Percentiles rank a stretch among this genome's conserved stretches.
Evolutionary conservation across 169 alveolate genomes (phyloP).

Genomic region (Cryptosporidium meleagridis): DNA sequence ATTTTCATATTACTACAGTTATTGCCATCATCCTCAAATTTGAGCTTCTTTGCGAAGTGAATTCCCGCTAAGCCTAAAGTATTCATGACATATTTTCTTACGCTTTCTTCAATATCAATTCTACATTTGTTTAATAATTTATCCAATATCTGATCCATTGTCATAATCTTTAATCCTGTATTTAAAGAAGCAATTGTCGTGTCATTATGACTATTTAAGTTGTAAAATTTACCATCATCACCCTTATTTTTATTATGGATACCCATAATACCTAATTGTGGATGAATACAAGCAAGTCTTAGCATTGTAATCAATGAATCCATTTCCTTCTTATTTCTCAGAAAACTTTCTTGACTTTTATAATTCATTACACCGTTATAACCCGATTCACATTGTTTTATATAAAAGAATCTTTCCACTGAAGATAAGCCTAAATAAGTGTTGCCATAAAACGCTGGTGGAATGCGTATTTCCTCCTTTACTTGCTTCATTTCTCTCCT

Average conservation of each 20-base stretch:
- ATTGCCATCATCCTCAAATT: background rate
- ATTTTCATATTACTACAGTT: background rate
- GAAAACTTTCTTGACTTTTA: background rate
- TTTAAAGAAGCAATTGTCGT: conserved; percentile 13
- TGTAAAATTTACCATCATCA: background rate
- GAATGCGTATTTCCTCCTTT: conserved; percentile 32
- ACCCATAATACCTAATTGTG: conserved; percentile 80
- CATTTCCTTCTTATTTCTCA: conserved; percentile 64
- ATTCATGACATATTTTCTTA: conserved; percentile 70
- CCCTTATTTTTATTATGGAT: background rate
- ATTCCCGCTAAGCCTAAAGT: conserved; percentile 66
- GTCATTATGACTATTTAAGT: background rate
- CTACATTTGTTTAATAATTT: conserved; percentile 58
- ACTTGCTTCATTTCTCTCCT: conserved; percentile 70
- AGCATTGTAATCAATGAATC: conserved; percentile 73
- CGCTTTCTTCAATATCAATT: conserved; percentile 66
- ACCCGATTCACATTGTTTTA: conserved; percentile 74
- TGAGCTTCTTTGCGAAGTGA: background rate
- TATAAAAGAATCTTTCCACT: conserved; percentile 78
- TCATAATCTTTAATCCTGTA: conserved; percentile 63
- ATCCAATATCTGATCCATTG: conserved; percentile 66
- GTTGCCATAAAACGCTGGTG: conserved; percentile 43
- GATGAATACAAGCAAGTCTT: conserved; percentile 80
- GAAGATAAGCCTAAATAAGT: conserved; percentile 70
- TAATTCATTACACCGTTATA: background rate